phyloP scores from a whole-genome alignment of 1,284 basidiomycete species.

The Ganoderma leucocontextum region DNA sequence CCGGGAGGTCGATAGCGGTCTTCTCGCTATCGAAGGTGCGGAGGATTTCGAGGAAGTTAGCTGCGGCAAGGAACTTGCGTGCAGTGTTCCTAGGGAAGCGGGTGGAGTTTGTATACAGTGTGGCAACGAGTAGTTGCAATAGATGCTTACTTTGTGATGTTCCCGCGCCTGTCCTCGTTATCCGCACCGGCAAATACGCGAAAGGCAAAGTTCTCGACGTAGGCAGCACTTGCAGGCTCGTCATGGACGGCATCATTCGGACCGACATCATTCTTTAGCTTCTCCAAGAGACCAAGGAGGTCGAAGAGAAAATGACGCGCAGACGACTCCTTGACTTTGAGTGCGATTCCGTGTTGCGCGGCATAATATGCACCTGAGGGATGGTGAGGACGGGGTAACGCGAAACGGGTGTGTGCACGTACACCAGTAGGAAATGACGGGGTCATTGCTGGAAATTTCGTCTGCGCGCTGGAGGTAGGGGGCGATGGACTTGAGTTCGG shows the following conservation, averaged over 20 bases:
- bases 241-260: constrained; percentile 85
- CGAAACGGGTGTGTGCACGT: constrained; percentile 41
- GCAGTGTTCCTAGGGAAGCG: constrained; percentile 71
- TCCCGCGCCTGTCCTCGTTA: constrained; percentile 85
- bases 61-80: constrained; percentile 88
- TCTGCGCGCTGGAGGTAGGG: constrained; percentile 91
- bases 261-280: constrained; percentile 79
- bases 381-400: constrained; percentile 17
- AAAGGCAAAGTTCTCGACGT: constrained; percentile 94
- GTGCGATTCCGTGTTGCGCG: constrained; percentile 84
- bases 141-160: constrained; percentile 68
- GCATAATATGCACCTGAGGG: constrained; percentile 86
- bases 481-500: constrained; percentile 68
- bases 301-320: constrained; percentile 78
- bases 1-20: constrained; percentile 51
- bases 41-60: constrained; percentile 88
- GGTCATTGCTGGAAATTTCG: constrained; percentile 84
- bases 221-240: constrained; percentile 85
- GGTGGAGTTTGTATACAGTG: constrained; percentile 16
- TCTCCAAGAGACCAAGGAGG: constrained; percentile 84
- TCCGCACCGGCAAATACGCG: constrained; percentile 91
- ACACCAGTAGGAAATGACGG: constrained; percentile 96
- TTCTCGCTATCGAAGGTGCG: constrained; percentile 77
- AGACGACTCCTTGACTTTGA: constrained; percentile 65
- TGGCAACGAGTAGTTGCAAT: constrained; percentile 26